Evolutionary conservation across 345 rosid genomes (phyloP).

Genomic region (Acer yangbiense): DNA sequence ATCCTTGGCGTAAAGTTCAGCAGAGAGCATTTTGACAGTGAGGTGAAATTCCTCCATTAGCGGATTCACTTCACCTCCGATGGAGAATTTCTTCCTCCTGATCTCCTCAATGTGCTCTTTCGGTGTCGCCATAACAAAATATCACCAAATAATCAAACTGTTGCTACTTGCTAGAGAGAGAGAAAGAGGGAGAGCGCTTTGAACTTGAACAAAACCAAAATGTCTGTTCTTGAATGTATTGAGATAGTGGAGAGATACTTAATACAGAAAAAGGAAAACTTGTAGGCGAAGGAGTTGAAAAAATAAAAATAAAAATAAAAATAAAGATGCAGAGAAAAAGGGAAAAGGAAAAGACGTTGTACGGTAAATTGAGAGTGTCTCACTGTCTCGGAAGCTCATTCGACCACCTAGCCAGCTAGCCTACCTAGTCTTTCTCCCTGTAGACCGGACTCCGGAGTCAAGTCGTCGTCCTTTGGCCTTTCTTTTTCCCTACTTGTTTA

Average conservation of each 20-base stretch:
- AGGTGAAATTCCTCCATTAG: constrained; percentile 58
- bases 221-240: neutral
- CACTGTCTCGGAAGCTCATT: neutral
- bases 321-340: no score
- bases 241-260: neutral
- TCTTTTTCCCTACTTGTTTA: neutral
- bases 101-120: constrained; percentile 57
- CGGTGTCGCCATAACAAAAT: constrained; percentile 30
- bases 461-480: neutral
- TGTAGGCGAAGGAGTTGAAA: neutral
- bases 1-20: constrained; percentile 68
- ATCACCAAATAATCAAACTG: no score
- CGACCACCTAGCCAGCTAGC: neutral
- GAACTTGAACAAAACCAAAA: neutral
- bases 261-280: neutral
- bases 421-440: neutral
- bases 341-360: no score
- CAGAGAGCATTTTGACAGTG: constrained; percentile 63
- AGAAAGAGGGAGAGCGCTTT: no score
- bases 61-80: constrained; percentile 56
- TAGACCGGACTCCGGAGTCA: neutral
- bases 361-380: neutral
- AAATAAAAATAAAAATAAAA: neutral
- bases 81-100: constrained; percentile 49
- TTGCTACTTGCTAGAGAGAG: no score